phyloP scores from a whole-genome alignment of 2,329 filamentous ascomycete species.

The Alternaria triticimaculans region DNA sequence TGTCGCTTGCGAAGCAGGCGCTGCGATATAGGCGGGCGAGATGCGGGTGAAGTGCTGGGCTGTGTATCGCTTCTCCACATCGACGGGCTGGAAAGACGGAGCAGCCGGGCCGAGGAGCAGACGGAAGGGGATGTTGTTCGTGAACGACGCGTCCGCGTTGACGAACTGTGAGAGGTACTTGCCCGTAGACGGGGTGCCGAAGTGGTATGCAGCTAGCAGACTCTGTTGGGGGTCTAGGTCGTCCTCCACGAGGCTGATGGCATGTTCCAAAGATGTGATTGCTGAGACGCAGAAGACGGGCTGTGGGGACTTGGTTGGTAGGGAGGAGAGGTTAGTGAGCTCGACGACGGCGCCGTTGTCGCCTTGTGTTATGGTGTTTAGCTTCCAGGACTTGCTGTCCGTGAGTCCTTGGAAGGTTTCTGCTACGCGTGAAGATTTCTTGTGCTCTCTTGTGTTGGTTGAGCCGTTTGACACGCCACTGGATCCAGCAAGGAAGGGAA shows the following conservation, averaged over 20 bases:
- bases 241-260: conserved; percentile 56
- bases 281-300: conserved; percentile 56
- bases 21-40: conserved; percentile 24
- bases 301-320: conserved; percentile 50
- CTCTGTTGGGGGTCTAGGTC: conserved; percentile 29
- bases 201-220: conserved; percentile 60
- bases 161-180: conserved; percentile 69
- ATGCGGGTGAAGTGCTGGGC: conserved; percentile 26
- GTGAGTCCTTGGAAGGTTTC: conserved; percentile 15
- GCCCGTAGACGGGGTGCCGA: conserved; percentile 56
- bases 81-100: conserved; percentile 21
- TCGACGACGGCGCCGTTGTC: conserved; percentile 31
- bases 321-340: conserved; percentile 32
- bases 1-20: conserved; percentile 17
- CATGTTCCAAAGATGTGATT: conserved; percentile 61
- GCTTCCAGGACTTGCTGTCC: conserved; percentile 27
- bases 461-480: conserved; percentile 16
- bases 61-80: conserved; percentile 27
- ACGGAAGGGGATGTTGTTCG: conserved; percentile 64
- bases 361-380: conserved; percentile 32
- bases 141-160: conserved; percentile 56
- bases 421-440: conserved; percentile 14
- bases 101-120: conserved; percentile 54
- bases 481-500: conserved; percentile 33
- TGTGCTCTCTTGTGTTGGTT: conserved; percentile 10